Evolutionary conservation across 176 grass and related monocot genomes (phyloP), one percentile per base, ranked within the genome.

Genomic region (Eragrostis nindensis): DNA sequence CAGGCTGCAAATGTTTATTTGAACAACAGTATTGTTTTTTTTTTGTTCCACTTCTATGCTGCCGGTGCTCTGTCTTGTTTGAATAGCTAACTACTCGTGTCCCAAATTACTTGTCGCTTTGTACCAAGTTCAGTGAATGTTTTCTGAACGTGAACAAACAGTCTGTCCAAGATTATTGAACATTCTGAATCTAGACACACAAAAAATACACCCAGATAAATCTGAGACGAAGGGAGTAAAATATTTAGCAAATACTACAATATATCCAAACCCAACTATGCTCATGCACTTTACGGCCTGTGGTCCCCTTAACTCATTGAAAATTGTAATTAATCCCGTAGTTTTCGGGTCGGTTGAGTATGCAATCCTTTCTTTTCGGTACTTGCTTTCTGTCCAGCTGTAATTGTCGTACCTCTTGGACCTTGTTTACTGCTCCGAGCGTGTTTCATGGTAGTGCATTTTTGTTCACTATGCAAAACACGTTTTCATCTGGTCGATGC

Each of bases 241-340:
- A 11, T 53, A 65, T 66, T 52, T 55, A 4, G 32, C 27, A 18
- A 25, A n/a, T n/a, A n/a, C n/a, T 49, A 40, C 59, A 77, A 7
- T 77, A 16, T 6, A 66, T 67, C 71, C 60, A 83, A 66, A 49
- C 10, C 81, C 32, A 75, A 22, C 32, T 55, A 75, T 48, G 61
- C 55, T 54, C n/a, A 68, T 68, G 71, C 57, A 67, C 46, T 44
- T 21, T 83, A 7, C 69, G 40, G 21, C 43, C 2, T 76, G 41
- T 47, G 82, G 82, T 77, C 64, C 82, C 48, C 11, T 45, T 55
- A 25, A 66, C 54, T 65, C 68, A 78, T 71, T 52, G 65, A 70
- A 19, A 21, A 43, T 21, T 60, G 53, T 85, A 85, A 65, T 85
- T 53, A 77, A 85, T 54, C 36, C 44, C 66, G 53, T 85, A 62